Evolutionary conservation across 139 green algal species (phyloP).

Genomic region (Mychonastes homosphaera): DNA sequence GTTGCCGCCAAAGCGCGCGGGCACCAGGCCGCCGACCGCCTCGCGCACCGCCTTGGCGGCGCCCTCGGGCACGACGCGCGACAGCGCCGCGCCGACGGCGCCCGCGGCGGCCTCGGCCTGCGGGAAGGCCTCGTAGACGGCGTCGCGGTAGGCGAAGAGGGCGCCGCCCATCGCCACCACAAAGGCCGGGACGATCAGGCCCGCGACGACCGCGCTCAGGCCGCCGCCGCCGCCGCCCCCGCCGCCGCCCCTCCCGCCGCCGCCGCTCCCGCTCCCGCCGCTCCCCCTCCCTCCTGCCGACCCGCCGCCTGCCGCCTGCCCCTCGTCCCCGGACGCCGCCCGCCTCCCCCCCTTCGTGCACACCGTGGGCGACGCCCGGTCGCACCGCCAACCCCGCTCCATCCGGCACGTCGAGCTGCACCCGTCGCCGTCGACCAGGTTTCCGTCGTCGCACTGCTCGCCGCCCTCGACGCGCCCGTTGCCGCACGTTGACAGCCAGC

Average conservation of each 20-base stretch:
- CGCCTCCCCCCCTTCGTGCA: conserved; percentile 13
- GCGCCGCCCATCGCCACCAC: conserved; percentile 7
- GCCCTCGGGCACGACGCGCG: conserved; percentile 10
- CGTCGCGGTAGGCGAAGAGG: conserved; percentile 8
- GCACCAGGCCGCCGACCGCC: neutral
- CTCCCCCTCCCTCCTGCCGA: neutral
- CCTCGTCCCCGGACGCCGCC: neutral
- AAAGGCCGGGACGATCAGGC: conserved; percentile 11
- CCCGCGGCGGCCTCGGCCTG: conserved; percentile 4
- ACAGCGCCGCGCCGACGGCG: neutral
- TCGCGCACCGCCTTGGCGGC: conserved; percentile 8
- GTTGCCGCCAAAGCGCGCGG: neutral
- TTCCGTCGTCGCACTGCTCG: conserved; percentile 77
- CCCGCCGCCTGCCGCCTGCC: no score
- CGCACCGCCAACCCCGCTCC: conserved; percentile 38
- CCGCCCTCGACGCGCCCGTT: conserved; percentile 68
- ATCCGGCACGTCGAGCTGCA: conserved; percentile 58
- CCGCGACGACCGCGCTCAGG: neutral
- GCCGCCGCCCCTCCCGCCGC: neutral
- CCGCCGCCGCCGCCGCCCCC: neutral
- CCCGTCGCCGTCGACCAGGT: conserved; percentile 48
- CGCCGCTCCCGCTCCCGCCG: neutral
- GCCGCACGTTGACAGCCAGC: conserved; percentile 61
- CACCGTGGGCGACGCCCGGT: conserved; percentile 21
- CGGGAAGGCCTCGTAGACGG: conserved; percentile 17